phyloP scores from a whole-genome alignment of 2,329 filamentous ascomycete genomes.

The Talaromyces sp. region DNA sequence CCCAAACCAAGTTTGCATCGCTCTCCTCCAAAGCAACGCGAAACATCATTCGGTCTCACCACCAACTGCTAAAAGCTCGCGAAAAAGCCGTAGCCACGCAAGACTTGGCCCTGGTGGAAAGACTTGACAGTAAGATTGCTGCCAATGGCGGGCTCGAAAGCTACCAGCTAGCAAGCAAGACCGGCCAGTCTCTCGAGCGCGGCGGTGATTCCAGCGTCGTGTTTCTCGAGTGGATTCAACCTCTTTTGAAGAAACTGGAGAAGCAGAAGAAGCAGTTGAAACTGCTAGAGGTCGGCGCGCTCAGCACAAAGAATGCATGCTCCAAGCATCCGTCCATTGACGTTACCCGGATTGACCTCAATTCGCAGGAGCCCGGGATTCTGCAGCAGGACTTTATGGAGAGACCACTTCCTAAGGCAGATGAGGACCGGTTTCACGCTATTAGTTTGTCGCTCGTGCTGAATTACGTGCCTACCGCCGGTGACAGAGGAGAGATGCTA shows the following conservation, averaged over 20 bases:
- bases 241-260: constrained; percentile 21
- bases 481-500: constrained; percentile 78
- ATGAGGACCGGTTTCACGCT: constrained; percentile 71
- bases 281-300: constrained; percentile 83
- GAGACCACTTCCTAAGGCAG: constrained; percentile 61
- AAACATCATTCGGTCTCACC: constrained; percentile 56
- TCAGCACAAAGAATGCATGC: constrained; percentile 81
- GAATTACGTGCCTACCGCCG: constrained; percentile 83
- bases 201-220: constrained; percentile 61
- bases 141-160: constrained; percentile 55
- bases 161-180: constrained; percentile 60
- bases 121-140: constrained; percentile 48
- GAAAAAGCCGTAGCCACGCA: constrained; percentile 48
- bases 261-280: constrained; percentile 40
- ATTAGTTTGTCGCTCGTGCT: constrained; percentile 89
- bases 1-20: constrained; percentile 20
- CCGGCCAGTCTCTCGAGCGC: constrained; percentile 56
- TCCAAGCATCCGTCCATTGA: constrained; percentile 67
- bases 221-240: constrained; percentile 55
- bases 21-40: constrained; percentile 56
- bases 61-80: constrained; percentile 55
- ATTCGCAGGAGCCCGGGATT: constrained; percentile 75
- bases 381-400: constrained; percentile 92
- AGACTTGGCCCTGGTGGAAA: constrained; percentile 35
- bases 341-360: constrained; percentile 81